Evolutionary conservation across 306 rosid genomes (phyloP).

Genomic region (Erythrophleum fordii): DNA sequence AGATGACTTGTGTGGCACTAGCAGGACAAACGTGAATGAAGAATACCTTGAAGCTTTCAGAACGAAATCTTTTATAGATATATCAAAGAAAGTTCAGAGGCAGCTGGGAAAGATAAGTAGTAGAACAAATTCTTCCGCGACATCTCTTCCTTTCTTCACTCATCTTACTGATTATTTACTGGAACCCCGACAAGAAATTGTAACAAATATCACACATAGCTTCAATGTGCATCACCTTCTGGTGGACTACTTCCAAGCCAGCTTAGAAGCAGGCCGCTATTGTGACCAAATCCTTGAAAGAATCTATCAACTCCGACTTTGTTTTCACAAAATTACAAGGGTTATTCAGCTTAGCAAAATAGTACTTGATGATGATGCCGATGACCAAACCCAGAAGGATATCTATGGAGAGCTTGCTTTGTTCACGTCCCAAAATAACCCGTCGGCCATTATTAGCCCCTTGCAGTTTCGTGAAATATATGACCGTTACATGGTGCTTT

Average conservation of each 20-base stretch:
- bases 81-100: constrained; percentile 55
- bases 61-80: constrained; percentile 80
- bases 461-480: constrained; percentile 49
- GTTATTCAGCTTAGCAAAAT: constrained; percentile 43
- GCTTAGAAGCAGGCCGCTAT: constrained; percentile 59
- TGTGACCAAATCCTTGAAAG: constrained; percentile 69
- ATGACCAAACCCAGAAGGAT: constrained; percentile 30
- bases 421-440: constrained; percentile 52
- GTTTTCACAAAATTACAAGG: constrained; percentile 45
- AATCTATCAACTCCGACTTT: constrained; percentile 50
- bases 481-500: constrained; percentile 39
- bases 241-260: constrained; percentile 69
- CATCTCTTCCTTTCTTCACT: constrained; percentile 6
- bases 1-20: constrained; percentile 50
- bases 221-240: constrained; percentile 59
- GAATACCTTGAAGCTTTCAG: constrained; percentile 76
- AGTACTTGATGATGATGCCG: neutral
- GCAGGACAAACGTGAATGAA: constrained; percentile 66
- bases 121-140: constrained; percentile 6
- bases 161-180: constrained; percentile 47
- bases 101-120: constrained; percentile 1
- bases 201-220: constrained; percentile 41
- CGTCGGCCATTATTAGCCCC: constrained; percentile 48
- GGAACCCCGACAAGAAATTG: constrained; percentile 67
- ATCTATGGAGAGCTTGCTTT: constrained; percentile 52